Base-by-base conservation (phyloP, 1,139 yeast genomes). In the Diutina mesorugosa region DNA sequence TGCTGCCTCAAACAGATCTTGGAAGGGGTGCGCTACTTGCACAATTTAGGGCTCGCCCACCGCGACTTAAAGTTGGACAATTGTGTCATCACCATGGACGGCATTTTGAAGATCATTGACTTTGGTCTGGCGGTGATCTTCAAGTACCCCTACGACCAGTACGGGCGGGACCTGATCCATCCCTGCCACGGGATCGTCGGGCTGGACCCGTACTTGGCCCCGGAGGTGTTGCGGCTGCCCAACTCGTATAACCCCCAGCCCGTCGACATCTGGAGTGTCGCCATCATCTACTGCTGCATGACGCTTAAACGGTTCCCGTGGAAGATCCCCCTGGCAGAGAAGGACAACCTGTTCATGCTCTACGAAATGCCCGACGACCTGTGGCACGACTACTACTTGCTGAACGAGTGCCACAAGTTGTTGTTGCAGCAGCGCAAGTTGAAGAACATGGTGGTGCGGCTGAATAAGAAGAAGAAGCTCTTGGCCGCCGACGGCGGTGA, bases 41-140 rank as follows among this genome's bases (percentile, higher is more conserved):
- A 95, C 70, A 76, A 80, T 2, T 81, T 90, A 77, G 98, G 99
- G 0, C 77, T 93, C 58, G 97, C 98, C 2, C 99, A 93, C 69
- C 83, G 99, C 60, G 99, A 93, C 72, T 78, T 93, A 66, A 93
- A 93, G 68, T 78, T 95, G 58, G 99, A 95, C 70, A 93, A 93
- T 68, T 90, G 98, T 74, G 97, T 93, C 21, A 85, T 93, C 61
- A 84, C 95, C 9, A 80, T 77, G 35, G 84, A 87, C 56, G 99
- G 99, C 35, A 86, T 91, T 47, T 80, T 93, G 57, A 93, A 93
- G 69, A 78, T 93, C 60, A 95, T 93, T 65, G 99, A 93, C 70
- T 93, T 93, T 71, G 99, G 99, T 16, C 86, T 96, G 58, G 96
- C 99, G 0, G 93, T 88, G 18, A 96, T 95, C 28, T 93, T 90